phyloP scores from a whole-genome alignment of 176 grass and related monocot genomes.

The Zea luxurians region DNA sequence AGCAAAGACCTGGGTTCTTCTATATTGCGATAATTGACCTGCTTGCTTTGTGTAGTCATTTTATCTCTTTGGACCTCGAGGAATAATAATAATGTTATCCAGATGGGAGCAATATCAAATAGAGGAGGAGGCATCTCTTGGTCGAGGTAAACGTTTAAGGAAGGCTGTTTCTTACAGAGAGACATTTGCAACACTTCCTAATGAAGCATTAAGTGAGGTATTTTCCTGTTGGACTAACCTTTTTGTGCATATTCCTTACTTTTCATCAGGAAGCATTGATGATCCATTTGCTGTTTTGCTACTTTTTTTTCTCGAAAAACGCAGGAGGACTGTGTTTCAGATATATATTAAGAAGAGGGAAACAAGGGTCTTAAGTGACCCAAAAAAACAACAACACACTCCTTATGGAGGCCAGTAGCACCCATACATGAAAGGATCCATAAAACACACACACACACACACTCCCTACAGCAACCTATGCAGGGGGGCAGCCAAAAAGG shows the following conservation, averaged over 20 bases:
- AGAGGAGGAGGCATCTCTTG: conserved; percentile 90
- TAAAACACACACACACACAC: no score
- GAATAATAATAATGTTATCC: conserved; percentile 33
- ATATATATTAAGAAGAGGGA: no score
- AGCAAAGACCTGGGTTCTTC: conserved; percentile 1
- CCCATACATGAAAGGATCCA: no score
- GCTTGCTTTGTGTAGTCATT: background rate
- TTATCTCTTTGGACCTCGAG: background rate
- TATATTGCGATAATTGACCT: background rate
- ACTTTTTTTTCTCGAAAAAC: background rate
- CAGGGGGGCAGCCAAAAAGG: no score
- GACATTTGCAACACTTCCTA: conserved; percentile 82
- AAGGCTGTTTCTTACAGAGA: conserved; percentile 99
- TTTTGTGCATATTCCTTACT: conserved; percentile 9
- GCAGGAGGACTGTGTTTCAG: no score
- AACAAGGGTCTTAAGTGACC: no score
- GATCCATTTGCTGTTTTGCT: conserved; percentile 22
- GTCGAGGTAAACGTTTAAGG: conserved; percentile 91
- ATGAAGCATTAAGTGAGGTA: conserved; percentile 98
- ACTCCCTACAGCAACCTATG: no score
- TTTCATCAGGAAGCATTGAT: background rate
- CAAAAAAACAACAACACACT: no score
- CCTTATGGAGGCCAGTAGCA: no score
- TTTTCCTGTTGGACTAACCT: conserved; percentile 14
- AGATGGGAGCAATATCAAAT: conserved; percentile 97